Conservation (phyloP, 2,329 filamentous ascomycete species). For the Cordyceps fumosorosea region DNA sequence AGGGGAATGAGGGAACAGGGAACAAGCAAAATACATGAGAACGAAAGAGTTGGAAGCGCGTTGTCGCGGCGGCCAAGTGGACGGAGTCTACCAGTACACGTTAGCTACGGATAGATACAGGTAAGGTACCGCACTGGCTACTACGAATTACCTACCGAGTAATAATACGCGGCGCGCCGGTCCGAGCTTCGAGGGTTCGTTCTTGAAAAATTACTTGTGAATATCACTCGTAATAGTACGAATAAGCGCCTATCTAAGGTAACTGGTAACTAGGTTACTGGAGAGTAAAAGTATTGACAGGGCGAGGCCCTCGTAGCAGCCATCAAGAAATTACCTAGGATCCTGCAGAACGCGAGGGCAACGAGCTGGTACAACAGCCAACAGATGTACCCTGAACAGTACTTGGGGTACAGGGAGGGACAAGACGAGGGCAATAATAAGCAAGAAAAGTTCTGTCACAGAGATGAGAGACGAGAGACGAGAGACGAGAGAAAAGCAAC, state of each 20-base stretch:
- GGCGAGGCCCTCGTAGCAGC: neutral
- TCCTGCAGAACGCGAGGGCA: neutral
- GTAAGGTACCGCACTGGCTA: too few species aligned
- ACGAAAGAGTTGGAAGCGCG: neutral
- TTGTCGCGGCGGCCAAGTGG: neutral
- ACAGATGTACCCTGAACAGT: neutral
- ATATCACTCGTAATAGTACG: too few species aligned
- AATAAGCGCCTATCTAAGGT: neutral
- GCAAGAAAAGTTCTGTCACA: neutral
- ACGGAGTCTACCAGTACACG: neutral
- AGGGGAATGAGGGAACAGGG: neutral
- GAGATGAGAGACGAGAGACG: too few species aligned
- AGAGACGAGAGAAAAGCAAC: constrained; percentile 6
- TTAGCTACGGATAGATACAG: too few species aligned
- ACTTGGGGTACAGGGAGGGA: neutral
- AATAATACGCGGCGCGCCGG: neutral
- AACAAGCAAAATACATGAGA: neutral
- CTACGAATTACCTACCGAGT: neutral
- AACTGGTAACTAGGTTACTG: neutral
- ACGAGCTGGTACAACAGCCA: neutral
- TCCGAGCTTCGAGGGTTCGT: neutral
- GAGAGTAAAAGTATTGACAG: neutral
- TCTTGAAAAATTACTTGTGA: neutral
- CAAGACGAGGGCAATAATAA: neutral
- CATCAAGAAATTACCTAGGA: neutral